Conservation (phyloP, 805 yeast genomes). For the Debaryomyces maramus region DNA sequence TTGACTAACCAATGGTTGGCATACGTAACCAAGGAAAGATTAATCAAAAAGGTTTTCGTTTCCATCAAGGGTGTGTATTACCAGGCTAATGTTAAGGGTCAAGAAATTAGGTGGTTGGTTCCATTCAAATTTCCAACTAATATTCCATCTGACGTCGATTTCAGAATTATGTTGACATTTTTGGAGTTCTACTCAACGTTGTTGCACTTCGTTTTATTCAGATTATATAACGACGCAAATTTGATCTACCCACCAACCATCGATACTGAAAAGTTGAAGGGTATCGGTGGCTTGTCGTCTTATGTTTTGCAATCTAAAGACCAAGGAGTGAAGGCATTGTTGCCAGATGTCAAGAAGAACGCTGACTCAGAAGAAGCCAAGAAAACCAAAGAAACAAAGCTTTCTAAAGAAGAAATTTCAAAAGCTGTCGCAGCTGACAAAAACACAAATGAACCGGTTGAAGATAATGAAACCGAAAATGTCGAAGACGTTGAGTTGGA, state of each 20-base stretch:
- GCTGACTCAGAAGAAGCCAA: conserved; percentile 17
- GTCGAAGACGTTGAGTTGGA: conserved; percentile 51
- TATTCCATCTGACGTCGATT: conserved; percentile 91
- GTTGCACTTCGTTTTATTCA: conserved; percentile 81
- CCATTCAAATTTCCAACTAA: conserved; percentile 97
- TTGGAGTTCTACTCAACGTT: conserved; percentile 93
- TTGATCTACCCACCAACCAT: conserved; percentile 90
- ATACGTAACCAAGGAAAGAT: conserved; percentile 79
- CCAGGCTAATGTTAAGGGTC: conserved; percentile 86
- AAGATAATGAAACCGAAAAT: conserved; percentile 15
- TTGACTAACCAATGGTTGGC: conserved; percentile 96
- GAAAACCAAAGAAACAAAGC: conserved; percentile 31
- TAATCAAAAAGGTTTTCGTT: conserved; percentile 85
- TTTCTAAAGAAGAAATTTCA: conserved; percentile 42
- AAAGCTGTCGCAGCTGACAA: conserved; percentile 54
- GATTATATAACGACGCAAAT: conserved; percentile 80
- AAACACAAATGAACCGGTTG: conserved; percentile 13
- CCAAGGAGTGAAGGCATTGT: conserved; percentile 33
- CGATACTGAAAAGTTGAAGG: conserved; percentile 68
- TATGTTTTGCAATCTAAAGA: conserved; percentile 66
- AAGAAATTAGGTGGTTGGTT: conserved; percentile 92
- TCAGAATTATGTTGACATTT: conserved; percentile 94
- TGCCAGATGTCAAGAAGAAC: conserved; percentile 30
- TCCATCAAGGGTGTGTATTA: conserved; percentile 97
- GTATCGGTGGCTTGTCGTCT: conserved; percentile 86